phyloP scores from a whole-genome alignment of 352 stramenopile genomes.

The Aphanomyces astaci region DNA sequence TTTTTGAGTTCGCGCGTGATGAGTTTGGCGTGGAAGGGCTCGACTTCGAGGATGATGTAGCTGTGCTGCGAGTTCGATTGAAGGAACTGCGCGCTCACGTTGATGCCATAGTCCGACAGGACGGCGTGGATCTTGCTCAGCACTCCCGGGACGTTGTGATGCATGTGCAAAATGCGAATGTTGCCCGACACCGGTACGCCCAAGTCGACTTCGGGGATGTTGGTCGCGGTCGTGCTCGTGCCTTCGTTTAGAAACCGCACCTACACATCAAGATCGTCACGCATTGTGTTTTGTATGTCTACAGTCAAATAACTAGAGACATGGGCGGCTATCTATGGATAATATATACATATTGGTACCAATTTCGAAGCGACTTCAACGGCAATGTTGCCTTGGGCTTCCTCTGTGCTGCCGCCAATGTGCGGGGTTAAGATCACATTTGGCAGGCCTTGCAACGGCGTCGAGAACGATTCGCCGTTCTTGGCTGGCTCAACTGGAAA shows the following conservation, averaged over 20 bases:
- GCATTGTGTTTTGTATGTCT: too few species aligned
- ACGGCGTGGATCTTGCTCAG: slow-evolving; percentile 81
- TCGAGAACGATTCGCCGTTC: slow-evolving; percentile 80
- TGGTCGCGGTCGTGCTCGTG: slow-evolving; percentile 67
- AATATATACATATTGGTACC: too few species aligned
- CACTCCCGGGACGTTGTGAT: slow-evolving; percentile 79
- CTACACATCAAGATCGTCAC: too few species aligned
- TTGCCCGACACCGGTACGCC: slow-evolving; percentile 59
- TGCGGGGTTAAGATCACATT: slow-evolving; percentile 94
- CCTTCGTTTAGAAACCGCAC: slow-evolving; percentile 70
- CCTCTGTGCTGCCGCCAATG: slow-evolving; percentile 92
- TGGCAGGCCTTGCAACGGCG: slow-evolving; percentile 79
- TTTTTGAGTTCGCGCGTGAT: slow-evolving; percentile 71
- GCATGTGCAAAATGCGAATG: slow-evolving; percentile 81
- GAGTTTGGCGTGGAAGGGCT: slow-evolving; percentile 74
- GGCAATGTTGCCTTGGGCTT: slow-evolving; percentile 90
- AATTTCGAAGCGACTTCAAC: slow-evolving; percentile 74
- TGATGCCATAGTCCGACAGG: slow-evolving; percentile 75
- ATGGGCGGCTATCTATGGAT: too few species aligned
- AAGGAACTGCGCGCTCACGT: slow-evolving; percentile 80
- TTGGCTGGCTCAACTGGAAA: slow-evolving; percentile 83
- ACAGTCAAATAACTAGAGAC: too few species aligned
- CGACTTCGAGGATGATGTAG: slow-evolving; percentile 76
- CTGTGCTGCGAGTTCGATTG: slow-evolving; percentile 71
- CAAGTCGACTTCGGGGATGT: slow-evolving; percentile 79